Percentiles rank a stretch among this genome's conserved stretches.
Conservation (phyloP, 768 basidiomycete genomes). For the Lactarius indigo region DNA sequence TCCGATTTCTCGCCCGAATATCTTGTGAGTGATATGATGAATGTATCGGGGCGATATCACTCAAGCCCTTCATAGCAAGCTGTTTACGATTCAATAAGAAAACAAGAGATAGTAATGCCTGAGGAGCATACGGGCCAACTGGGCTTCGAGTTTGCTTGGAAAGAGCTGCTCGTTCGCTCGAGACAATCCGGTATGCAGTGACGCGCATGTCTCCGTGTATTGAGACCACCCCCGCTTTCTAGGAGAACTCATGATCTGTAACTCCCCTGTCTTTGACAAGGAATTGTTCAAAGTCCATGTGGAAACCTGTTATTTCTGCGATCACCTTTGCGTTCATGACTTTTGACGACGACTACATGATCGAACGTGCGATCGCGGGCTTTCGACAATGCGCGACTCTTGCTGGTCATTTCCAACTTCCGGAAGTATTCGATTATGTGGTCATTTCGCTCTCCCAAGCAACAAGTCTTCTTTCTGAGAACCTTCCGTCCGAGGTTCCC, state of each 20-base stretch:
- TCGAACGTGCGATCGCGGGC: slow-evolving; percentile 92
- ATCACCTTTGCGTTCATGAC: slow-evolving; percentile 94
- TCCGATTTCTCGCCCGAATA: slow-evolving; percentile 82
- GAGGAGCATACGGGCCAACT: slow-evolving; percentile 96
- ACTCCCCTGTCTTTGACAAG: slow-evolving; percentile 75
- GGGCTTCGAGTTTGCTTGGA: slow-evolving; percentile 99
- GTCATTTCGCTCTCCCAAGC: slow-evolving; percentile 91
- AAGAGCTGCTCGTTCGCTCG: slow-evolving; percentile 82
- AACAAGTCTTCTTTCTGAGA: slow-evolving; percentile 79
- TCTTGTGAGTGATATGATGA: slow-evolving; percentile 49
- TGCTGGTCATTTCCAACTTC: slow-evolving; percentile 82
- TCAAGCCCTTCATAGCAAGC: slow-evolving; percentile 50
- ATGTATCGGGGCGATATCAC: neutral
- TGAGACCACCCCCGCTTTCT: slow-evolving; percentile 14
- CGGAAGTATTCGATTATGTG: slow-evolving; percentile 96
- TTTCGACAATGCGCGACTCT: slow-evolving; percentile 95
- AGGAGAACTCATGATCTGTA: slow-evolving; percentile 74
- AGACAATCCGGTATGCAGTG: slow-evolving; percentile 63
- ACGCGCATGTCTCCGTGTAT: neutral
- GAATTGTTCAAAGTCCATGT: slow-evolving; percentile 93
- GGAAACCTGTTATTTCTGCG: slow-evolving; percentile 91
- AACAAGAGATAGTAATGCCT: slow-evolving; percentile 93
- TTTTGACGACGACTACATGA: slow-evolving; percentile 95
- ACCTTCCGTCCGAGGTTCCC: slow-evolving; percentile 63
- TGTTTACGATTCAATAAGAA: slow-evolving; percentile 93